Base-by-base conservation (phyloP, 2,329 filamentous ascomycete genomes). In the Arachnopeziza araneosa region DNA sequence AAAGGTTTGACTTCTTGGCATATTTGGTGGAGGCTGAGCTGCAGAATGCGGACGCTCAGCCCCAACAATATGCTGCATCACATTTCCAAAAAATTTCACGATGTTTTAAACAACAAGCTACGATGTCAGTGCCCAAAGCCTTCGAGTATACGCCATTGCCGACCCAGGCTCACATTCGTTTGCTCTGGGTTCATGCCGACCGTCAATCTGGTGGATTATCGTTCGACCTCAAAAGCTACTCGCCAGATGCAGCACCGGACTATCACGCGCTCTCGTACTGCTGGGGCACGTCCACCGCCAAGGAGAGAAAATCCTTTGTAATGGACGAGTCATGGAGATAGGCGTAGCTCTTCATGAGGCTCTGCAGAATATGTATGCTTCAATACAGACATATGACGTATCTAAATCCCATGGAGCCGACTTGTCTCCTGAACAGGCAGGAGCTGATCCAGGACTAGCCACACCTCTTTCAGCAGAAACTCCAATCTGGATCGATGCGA, bases 401-500 rank as follows among this genome's bases (percentile, higher is more conserved):
- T 14, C 12, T 30, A 9, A 9, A 5, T 30, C 36, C 17, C 36
- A 17, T 19, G 6, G 36, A 5, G 36, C 5, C 12, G 17, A 8
- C 5, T 44, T 44, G 4, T 12, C 2, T 44, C 36, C 12, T 44
- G 36, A 44, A 7, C 36, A 44, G 3, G 17, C 6, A 12, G 17
- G 4, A 14, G 17, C 17, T 14, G 17, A 44, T 19, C 17, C 12
- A 7, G 36, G 17, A 14, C 2, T 12, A 44, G 12, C 36, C 36
- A 14, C 36, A 44, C 36, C 36, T 44, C 36, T 44, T 44, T 44
- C 36, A 14, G 2, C 36, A 6, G 17, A 44, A 14, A 7, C 5
- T 44, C 36, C 36, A 19, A 14, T 44, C 19, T 70, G 66, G 69
- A 63, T 69, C 12, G 69, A 70, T 52, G 64, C 68, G 12, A 60